phyloP scores from a whole-genome alignment of 2,329 filamentous ascomycete species.

The Microsporum audouinii region DNA sequence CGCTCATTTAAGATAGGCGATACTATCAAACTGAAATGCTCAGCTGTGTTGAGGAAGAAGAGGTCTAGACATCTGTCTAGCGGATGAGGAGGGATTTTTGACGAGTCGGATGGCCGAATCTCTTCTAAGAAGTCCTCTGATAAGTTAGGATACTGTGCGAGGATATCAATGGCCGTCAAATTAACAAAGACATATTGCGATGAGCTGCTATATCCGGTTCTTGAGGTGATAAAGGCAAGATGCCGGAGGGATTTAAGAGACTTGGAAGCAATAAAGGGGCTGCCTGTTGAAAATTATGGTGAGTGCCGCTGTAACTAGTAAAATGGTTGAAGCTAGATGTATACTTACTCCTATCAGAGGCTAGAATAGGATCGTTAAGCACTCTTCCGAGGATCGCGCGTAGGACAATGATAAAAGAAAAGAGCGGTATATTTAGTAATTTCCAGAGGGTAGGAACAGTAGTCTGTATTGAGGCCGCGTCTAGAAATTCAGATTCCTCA shows the following conservation, averaged over 20 bases:
- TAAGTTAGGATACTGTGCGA: constrained; percentile 57
- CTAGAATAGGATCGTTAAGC: constrained; percentile 45
- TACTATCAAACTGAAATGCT: constrained; percentile 66
- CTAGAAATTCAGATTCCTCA: constrained; percentile 53
- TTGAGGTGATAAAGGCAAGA: constrained; percentile 68
- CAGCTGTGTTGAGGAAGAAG: constrained; percentile 77
- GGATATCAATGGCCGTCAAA: constrained; percentile 67
- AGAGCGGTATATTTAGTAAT: constrained; percentile 62
- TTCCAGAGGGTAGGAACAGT: constrained; percentile 66
- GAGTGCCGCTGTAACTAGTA: constrained; percentile 11
- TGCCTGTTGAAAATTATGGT: constrained; percentile 31
- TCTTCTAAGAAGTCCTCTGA: constrained; percentile 55
- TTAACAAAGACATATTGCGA: constrained; percentile 79
- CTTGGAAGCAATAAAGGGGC: constrained; percentile 57
- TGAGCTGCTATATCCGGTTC: constrained; percentile 61
- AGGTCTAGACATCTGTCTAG: constrained; percentile 65
- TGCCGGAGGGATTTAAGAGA: constrained; percentile 63
- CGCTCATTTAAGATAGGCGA: constrained; percentile 56
- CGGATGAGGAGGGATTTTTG: constrained; percentile 50
- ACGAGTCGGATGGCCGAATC: constrained; percentile 46
- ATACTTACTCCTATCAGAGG: constrained; percentile 40
- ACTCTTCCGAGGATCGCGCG: constrained; percentile 59
- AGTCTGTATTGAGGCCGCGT: constrained; percentile 51
- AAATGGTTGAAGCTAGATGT: not conserved
- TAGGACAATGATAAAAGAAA: constrained; percentile 62